phyloP scores from a whole-genome alignment of 768 basidiomycete genomes.

The Mycena epipterygia region DNA sequence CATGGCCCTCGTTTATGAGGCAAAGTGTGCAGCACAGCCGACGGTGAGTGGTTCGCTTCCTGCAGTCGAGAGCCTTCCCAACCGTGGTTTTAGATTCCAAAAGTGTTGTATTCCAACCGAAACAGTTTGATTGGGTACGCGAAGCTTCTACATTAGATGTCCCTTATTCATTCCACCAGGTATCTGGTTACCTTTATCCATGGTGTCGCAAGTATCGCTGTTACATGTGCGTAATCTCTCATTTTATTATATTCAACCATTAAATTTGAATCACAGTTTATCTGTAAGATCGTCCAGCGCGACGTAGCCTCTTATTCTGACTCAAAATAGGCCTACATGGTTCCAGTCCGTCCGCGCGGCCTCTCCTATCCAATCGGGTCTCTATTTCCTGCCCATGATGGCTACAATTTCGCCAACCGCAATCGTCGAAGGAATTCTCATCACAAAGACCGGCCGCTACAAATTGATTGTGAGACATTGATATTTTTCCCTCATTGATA shows the following conservation, averaged over 20 bases:
- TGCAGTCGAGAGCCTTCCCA: not conserved
- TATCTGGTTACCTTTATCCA: conserved; percentile 11
- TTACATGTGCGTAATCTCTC: not conserved
- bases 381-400: conserved; percentile 49
- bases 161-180: not conserved
- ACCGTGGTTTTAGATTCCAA: not conserved
- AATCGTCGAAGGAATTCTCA: conserved; percentile 50
- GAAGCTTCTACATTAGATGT: not conserved
- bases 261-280: conserved; percentile 1
- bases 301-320: not conserved
- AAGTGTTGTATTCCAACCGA: not conserved
- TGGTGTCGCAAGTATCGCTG: not conserved
- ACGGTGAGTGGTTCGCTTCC: not conserved
- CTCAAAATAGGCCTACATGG: conserved; percentile 28
- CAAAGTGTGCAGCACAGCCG: not conserved
- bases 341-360: conserved; percentile 56
- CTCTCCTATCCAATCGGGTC: conserved; percentile 50
- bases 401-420: conserved; percentile 52
- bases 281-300: not conserved
- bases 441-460: conserved; percentile 42
- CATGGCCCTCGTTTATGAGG: not conserved
- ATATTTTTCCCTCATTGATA: too few species aligned
- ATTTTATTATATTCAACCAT: not conserved
- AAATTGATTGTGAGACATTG: conserved; percentile 39
- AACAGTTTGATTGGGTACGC: not conserved